Evolutionary conservation across 306 rosid species (phyloP).

Genomic region (Spatholobus suberectus): DNA sequence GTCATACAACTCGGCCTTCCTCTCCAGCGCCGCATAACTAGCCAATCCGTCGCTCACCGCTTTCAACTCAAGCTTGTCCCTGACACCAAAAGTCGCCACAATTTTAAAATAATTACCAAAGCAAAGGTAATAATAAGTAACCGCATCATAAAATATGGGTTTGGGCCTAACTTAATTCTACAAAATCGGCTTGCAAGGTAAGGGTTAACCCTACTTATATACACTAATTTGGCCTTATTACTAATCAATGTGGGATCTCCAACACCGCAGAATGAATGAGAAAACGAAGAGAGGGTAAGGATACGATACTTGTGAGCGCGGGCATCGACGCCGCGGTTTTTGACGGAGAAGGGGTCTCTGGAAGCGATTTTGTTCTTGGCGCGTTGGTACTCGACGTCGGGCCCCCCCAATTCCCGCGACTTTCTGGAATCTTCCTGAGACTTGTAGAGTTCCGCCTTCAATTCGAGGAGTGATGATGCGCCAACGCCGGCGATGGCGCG

Average conservation of each 20-base stretch:
- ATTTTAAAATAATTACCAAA: background rate
- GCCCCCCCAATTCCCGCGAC: constrained; percentile 62
- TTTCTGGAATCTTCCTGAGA: constrained; percentile 70
- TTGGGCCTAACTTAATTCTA: too few relatives aligned
- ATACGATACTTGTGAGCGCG: constrained; percentile 74
- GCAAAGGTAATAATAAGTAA: too few relatives aligned
- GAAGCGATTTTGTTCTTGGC: constrained; percentile 71
- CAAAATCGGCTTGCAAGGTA: too few relatives aligned
- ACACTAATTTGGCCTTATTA: too few relatives aligned
- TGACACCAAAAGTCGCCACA: constrained; percentile 32
- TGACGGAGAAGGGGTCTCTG: constrained; percentile 56
- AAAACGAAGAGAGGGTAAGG: background rate
- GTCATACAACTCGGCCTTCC: constrained; percentile 79
- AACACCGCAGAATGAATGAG: background rate
- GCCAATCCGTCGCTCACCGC: constrained; percentile 84
- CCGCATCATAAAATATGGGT: too few relatives aligned
- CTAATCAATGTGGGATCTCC: too few relatives aligned
- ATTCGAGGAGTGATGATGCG: constrained; percentile 85
- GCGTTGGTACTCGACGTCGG: constrained; percentile 75
- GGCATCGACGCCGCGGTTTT: constrained; percentile 84
- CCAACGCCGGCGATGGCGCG: constrained; percentile 88
- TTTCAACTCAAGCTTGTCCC: constrained; percentile 94
- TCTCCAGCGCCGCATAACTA: constrained; percentile 88
- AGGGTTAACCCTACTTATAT: too few relatives aligned
- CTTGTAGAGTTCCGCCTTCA: constrained; percentile 70